These are phyloP conservation scores for Pseudognaphalium luteoalbum DNA, from an alignment of 129 eudicot species.

Conservation along the genomic window DNA sequence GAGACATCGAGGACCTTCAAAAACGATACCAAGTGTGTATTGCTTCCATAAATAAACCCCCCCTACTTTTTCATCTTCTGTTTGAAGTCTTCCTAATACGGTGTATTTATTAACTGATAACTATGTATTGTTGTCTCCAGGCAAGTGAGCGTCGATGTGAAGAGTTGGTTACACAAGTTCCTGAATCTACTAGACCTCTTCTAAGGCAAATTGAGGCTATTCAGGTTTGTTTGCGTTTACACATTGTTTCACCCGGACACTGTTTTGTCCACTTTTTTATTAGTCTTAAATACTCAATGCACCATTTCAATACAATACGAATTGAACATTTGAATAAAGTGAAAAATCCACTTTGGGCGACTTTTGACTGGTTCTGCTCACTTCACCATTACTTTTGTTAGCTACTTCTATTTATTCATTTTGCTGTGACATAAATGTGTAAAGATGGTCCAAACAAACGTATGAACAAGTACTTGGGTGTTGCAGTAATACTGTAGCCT, in stretches of 20 bases:
- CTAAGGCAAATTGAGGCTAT: conserved; percentile 95
- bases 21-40: conserved; percentile 87
- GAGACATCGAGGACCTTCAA: conserved; percentile 94
- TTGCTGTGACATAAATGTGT: not conserved
- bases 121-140: conserved; percentile 38
- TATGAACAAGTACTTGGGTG: too few species aligned
- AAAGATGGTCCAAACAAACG: too few species aligned
- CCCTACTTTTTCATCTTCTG: conserved; percentile 1
- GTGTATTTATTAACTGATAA: not conserved
- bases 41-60: not conserved
- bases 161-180: conserved; percentile 93
- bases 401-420: not conserved
- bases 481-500: too few species aligned
- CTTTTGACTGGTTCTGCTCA: not conserved
- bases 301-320: not conserved
- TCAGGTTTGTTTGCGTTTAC: conserved; percentile 57
- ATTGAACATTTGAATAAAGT: not conserved
- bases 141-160: conserved; percentile 97
- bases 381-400: not conserved
- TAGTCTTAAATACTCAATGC: not conserved
- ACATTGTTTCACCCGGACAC: not conserved
- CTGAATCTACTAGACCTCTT: conserved; percentile 97
- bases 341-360: not conserved
- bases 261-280: not conserved
- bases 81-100: not conserved